Evolutionary conservation across 768 basidiomycete genomes (phyloP), one percentile per base, ranked within the genome.

Genomic region (Mycena leptocephala): DNA sequence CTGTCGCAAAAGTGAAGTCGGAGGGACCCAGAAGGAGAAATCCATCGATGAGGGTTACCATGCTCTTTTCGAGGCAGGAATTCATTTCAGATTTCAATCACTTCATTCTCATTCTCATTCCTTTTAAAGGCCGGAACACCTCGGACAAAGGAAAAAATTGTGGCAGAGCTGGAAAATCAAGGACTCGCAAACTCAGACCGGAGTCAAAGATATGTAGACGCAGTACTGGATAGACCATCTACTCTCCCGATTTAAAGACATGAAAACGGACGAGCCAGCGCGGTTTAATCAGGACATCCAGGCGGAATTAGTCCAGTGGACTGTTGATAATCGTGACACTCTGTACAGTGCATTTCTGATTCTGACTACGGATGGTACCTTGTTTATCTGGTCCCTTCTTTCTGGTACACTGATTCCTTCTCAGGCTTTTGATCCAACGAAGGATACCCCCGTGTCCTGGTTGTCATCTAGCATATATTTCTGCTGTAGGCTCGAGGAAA

Each of bases 1-100:
- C 6, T 91, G 89, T 67, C 76, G 84, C 5, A 87, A 85, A 76
- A 89, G 88, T 58, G 2, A 80, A 53, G 82, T 83, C n/a, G 86
- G 89, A 1, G 86, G 88, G 0, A 79, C 83, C 0, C 80, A 83
- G 28, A 79, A 83, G 62, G 39, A 79, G 4, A 88, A 87, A 51
- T 77, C 79, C 61, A 76, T 80, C 0, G 80, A 86, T 46, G 63
- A 79, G 1, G 87, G 88, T 0, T 89, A 83, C 76, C 79, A 84
- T 69, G 64, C 33, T 1, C 55, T 89, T 18, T 89, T 86, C 48
- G 3, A 65, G 55, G 85, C 86, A 65, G 32, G 41, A 24, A 68
- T 62, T 76, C 32, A 13, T 74, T 51, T 22, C 4, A 5, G 18
- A 24, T 14, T 30, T 2, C 33, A 22, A 62, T 18, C 10, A n/a